Percentiles rank a stretch among this genome's conserved stretches.
These are phyloP conservation scores for Aspergillus ellipticus DNA, from an alignment of 495 filamentous ascomycete genomes.

Conservation along the genomic window DNA sequence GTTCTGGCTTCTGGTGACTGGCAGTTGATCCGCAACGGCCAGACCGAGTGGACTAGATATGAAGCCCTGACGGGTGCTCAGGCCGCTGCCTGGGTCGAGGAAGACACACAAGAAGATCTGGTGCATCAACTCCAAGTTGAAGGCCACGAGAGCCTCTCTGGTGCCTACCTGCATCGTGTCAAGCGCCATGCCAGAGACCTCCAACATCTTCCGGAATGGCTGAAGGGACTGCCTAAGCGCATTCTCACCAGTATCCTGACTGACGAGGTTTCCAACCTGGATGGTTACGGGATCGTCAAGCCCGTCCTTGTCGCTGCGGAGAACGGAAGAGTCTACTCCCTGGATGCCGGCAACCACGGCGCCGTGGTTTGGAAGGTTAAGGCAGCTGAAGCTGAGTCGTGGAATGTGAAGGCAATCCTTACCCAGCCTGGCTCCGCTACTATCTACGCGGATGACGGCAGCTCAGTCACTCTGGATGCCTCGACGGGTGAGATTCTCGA, in stretches of 20 bases:
- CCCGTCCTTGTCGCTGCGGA: conserved; percentile 76
- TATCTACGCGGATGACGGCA: conserved; percentile 55
- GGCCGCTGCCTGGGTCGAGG: conserved; percentile 74
- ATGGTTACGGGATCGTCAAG: conserved; percentile 86
- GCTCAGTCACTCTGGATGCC: conserved; percentile 53
- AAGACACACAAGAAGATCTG: conserved; percentile 63
- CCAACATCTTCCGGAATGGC: conserved; percentile 69
- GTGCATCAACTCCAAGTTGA: conserved; percentile 80
- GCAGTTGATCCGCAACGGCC: conserved; percentile 78
- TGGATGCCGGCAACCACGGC: conserved; percentile 74
- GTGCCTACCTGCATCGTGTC: conserved; percentile 83
- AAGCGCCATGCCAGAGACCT: conserved; percentile 79
- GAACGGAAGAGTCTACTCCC: conserved; percentile 70
- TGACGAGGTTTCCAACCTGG: conserved; percentile 57
- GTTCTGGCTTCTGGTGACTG: conserved; percentile 72
- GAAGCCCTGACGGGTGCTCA: conserved; percentile 75
- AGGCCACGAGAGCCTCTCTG: conserved; percentile 70
- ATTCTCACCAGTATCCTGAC: conserved; percentile 65
- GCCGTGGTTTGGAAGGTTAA: conserved; percentile 70
- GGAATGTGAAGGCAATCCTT: conserved; percentile 66
- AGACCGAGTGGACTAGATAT: conserved; percentile 70
- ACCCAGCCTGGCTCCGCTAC: conserved; percentile 55
- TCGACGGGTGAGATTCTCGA: conserved; percentile 55
- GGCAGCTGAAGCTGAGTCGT: conserved; percentile 54
- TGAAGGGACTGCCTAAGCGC: conserved; percentile 60